Conservation (phyloP, 1,284 basidiomycete genomes). For the Moesziomyces aphidis region DNA sequence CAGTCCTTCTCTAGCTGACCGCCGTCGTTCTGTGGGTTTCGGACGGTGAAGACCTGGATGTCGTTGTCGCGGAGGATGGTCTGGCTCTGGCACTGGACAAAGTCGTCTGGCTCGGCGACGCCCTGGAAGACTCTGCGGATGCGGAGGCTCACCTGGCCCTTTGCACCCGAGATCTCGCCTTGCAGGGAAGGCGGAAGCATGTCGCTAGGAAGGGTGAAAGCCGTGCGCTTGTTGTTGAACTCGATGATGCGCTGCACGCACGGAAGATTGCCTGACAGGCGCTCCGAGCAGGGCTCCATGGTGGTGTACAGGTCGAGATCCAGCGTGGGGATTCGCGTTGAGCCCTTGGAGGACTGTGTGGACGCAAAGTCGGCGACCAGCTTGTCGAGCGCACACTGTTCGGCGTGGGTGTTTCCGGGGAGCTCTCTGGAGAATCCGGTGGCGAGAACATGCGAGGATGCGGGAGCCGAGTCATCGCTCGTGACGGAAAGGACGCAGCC, state of each 20-base stretch:
- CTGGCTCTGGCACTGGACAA: slow-evolving; percentile 91
- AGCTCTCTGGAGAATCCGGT: slow-evolving; percentile 93
- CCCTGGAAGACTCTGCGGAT: slow-evolving; percentile 87
- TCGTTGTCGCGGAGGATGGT: slow-evolving; percentile 79
- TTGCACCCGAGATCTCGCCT: not conserved
- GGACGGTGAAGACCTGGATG: slow-evolving; percentile 80
- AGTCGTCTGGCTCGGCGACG: slow-evolving; percentile 92
- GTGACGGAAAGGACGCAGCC: slow-evolving; percentile 82
- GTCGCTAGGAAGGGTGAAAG: slow-evolving; percentile 13
- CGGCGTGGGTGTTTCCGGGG: slow-evolving; percentile 93
- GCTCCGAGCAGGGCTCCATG: slow-evolving; percentile 93
- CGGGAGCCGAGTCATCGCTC: slow-evolving; percentile 11
- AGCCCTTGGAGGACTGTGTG: not conserved
- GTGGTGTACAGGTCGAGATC: slow-evolving; percentile 88
- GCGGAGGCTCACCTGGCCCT: slow-evolving; percentile 53
- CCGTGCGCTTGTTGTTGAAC: slow-evolving; percentile 50
- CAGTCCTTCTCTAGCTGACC: slow-evolving; percentile 52
- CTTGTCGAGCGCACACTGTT: slow-evolving; percentile 91
- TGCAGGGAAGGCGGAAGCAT: not conserved
- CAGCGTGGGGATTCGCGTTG: slow-evolving; percentile 18
- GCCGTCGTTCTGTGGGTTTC: slow-evolving; percentile 1
- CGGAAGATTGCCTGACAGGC: slow-evolving; percentile 86
- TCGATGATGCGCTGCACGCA: slow-evolving; percentile 87
- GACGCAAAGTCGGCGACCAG: slow-evolving; percentile 68
- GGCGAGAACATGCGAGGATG: slow-evolving; percentile 71